phyloP scores from a whole-genome alignment of 1,139 yeast species.

The Hyphopichia khmerensis region DNA sequence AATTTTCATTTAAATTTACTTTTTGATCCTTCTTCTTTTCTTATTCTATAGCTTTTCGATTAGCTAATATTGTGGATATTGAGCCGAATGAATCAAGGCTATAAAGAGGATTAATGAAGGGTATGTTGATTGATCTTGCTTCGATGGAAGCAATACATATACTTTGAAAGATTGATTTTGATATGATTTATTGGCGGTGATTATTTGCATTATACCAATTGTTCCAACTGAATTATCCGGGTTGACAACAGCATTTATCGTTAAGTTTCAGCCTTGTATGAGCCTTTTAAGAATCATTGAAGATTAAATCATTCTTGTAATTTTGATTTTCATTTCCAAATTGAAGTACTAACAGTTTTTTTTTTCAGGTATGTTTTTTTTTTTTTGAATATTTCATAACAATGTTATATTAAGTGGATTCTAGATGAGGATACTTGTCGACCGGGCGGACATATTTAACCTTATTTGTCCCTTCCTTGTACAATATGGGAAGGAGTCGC shows the following conservation, averaged over 20 bases:
- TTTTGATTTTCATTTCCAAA: background rate
- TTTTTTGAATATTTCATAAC: slow-evolving; percentile 4
- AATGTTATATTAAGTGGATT: slow-evolving; percentile 2
- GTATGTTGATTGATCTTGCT: slow-evolving; percentile 17
- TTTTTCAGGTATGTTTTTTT: slow-evolving; percentile 17
- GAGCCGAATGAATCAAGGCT: slow-evolving; percentile 4
- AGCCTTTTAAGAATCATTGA: slow-evolving; percentile 36
- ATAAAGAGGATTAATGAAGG: slow-evolving; percentile 15
- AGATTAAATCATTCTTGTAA: background rate
- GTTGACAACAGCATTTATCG: slow-evolving; percentile 74
- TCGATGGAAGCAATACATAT: too few relatives aligned
- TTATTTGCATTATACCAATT: slow-evolving; percentile 74
- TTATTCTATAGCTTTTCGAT: too few relatives aligned
- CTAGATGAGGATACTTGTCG: slow-evolving; percentile 59
- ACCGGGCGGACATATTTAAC: slow-evolving; percentile 80
- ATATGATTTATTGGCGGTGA: slow-evolving; percentile 44
- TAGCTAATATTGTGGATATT: background rate
- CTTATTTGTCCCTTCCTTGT: slow-evolving; percentile 48
- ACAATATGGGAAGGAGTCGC: slow-evolving; percentile 57
- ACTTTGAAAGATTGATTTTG: too few relatives aligned
- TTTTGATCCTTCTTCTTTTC: too few relatives aligned
- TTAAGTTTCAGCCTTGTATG: slow-evolving; percentile 89
- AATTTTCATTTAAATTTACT: background rate
- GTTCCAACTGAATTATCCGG: slow-evolving; percentile 76
- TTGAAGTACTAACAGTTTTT: slow-evolving; percentile 17